Percentiles rank a stretch among this genome's conserved stretches.
These are phyloP conservation scores for Phytopythium boreale DNA, from an alignment of 352 stramenopile species.

Conservation along the genomic window DNA sequence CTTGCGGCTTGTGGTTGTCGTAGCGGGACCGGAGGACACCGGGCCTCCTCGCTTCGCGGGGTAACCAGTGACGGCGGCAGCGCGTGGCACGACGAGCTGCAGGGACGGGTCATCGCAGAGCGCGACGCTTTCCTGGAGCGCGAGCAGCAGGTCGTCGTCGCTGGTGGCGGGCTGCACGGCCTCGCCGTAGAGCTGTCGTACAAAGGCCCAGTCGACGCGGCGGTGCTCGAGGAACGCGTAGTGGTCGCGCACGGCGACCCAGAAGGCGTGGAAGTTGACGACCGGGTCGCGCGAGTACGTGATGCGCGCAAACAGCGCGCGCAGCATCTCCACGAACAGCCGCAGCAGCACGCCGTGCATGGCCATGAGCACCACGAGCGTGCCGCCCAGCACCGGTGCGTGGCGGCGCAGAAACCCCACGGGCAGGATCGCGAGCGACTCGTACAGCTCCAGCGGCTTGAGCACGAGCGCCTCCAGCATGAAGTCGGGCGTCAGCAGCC, in stretches of 20 bases:
- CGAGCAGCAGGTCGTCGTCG: conserved; percentile 81
- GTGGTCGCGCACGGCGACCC: conserved; percentile 57
- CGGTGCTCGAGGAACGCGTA: conserved; percentile 57
- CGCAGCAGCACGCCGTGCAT: conserved; percentile 71
- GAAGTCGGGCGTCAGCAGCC: conserved; percentile 37
- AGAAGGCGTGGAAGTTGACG: conserved; percentile 75
- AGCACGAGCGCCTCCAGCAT: conserved; percentile 58
- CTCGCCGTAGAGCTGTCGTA: conserved; percentile 72
- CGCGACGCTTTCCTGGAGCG: conserved; percentile 67
- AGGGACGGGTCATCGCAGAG: conserved; percentile 63
- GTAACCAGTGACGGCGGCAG: background rate
- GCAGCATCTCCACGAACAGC: conserved; percentile 58
- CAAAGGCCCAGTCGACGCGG: conserved; percentile 60
- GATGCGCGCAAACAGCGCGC: conserved; percentile 64
- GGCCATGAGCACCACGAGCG: conserved; percentile 76
- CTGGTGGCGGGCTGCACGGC: conserved; percentile 52
- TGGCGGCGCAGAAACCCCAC: conserved; percentile 73
- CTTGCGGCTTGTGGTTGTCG: conserved; percentile 24
- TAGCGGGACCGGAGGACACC: background rate
- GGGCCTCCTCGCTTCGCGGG: background rate
- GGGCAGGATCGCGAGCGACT: conserved; percentile 69
- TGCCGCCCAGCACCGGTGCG: conserved; percentile 66
- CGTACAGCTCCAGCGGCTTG: conserved; percentile 70
- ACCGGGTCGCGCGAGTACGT: conserved; percentile 62
- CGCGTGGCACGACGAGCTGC: conserved; percentile 39